Conservation (phyloP, 2,329 filamentous ascomycete genomes). For the Verticillium dahliae region DNA sequence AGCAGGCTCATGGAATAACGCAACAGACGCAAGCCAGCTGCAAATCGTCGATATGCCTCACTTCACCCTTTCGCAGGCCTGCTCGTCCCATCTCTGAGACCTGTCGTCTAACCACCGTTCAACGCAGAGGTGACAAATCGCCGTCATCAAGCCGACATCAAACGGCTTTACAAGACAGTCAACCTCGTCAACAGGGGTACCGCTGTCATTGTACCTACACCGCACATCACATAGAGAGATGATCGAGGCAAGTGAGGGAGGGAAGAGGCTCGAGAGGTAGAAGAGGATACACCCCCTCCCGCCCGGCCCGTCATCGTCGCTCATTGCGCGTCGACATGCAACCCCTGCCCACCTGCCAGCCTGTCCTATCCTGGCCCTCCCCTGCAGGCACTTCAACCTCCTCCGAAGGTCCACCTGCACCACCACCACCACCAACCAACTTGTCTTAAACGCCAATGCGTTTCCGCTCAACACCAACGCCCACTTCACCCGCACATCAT, state of each 20-base stretch:
- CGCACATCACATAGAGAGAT: not conserved
- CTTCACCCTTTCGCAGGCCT: not conserved
- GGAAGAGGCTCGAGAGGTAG: conserved; percentile 18
- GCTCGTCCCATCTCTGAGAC: not conserved
- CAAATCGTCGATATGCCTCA: not conserved
- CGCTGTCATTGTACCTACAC: not conserved
- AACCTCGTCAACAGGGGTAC: not conserved
- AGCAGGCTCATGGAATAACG: not conserved
- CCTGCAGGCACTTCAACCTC: not conserved
- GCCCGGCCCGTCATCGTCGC: not conserved
- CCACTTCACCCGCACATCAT: not conserved
- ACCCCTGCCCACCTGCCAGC: not conserved
- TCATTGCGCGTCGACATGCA: not conserved
- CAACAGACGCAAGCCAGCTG: not conserved
- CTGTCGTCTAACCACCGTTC: not conserved
- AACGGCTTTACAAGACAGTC: not conserved
- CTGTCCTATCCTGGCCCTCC: not conserved
- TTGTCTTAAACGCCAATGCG: not conserved
- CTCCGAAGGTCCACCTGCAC: not conserved
- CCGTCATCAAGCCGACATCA: not conserved
- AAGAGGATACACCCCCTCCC: conserved; percentile 1
- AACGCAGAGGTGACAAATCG: not conserved
- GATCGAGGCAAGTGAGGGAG: conserved; percentile 16
- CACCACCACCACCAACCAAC: not conserved
- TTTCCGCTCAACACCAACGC: not conserved